phyloP scores from a whole-genome alignment of 2,329 filamentous ascomycete species.

The Stachybotrys chlorohalonatus region DNA sequence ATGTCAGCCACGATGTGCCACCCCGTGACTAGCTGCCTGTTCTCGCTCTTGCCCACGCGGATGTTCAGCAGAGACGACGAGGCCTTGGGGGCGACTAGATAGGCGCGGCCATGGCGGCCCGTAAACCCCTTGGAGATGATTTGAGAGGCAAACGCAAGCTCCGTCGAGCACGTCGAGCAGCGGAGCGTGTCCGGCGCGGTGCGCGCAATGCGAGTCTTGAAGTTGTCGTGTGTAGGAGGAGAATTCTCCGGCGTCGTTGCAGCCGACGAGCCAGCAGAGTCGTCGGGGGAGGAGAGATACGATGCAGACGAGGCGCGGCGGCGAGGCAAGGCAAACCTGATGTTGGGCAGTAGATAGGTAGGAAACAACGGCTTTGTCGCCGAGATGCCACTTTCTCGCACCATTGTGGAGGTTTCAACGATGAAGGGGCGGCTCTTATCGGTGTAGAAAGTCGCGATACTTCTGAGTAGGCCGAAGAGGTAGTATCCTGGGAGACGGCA shows the following conservation, averaged over 20 bases:
- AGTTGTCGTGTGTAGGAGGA: constrained; percentile 9
- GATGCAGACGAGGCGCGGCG: constrained; percentile 28
- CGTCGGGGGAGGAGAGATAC: constrained; percentile 20
- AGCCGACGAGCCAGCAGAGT: constrained; percentile 16
- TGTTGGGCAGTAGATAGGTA: constrained; percentile 41
- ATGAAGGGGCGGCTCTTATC: not conserved
- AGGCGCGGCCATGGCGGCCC: constrained; percentile 55
- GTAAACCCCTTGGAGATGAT: constrained; percentile 59
- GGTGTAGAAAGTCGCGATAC: too few species aligned
- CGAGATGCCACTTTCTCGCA: constrained; percentile 28
- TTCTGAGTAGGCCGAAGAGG: too few species aligned
- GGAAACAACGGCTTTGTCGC: constrained; percentile 37
- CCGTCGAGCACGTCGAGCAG: constrained; percentile 48
- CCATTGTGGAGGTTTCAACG: constrained; percentile 11
- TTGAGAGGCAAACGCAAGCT: constrained; percentile 52
- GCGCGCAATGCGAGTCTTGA: constrained; percentile 26
- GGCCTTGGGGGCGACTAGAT: constrained; percentile 41
- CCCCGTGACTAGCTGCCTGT: constrained; percentile 51
- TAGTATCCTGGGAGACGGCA: not conserved
- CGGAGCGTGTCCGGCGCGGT: constrained; percentile 45
- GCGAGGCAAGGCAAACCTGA: constrained; percentile 38
- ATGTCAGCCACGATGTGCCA: constrained; percentile 58
- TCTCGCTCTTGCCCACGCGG: constrained; percentile 43
- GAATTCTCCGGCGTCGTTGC: constrained; percentile 18
- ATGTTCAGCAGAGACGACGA: constrained; percentile 41